Conservation (phyloP, 371 early-diverging fungal genomes). For the Mucor ambiguus region DNA sequence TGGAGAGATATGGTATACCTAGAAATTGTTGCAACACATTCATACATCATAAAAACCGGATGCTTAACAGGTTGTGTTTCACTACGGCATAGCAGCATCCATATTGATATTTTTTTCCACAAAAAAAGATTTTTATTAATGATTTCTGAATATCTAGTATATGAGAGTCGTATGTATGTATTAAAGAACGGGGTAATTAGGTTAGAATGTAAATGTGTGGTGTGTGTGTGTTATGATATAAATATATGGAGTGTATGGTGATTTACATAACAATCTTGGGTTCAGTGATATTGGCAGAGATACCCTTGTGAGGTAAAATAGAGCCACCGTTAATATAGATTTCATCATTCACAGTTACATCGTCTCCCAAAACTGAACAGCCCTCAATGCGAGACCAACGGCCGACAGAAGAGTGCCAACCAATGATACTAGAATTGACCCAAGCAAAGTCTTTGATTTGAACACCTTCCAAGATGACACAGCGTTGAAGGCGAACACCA, state of each 20-base stretch:
- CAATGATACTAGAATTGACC: slow-evolving; percentile 92
- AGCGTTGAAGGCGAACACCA: slow-evolving; percentile 91
- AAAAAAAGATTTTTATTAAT: neutral
- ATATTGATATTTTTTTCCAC: too few relatives aligned
- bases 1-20: too few relatives aligned
- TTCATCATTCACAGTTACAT: slow-evolving; percentile 91
- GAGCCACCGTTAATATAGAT: slow-evolving; percentile 93
- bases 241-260: too few relatives aligned
- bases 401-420: slow-evolving; percentile 96
- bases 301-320: slow-evolving; percentile 93
- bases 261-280: slow-evolving; percentile 94
- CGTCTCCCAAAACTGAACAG: slow-evolving; percentile 92
- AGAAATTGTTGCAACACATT: too few relatives aligned
- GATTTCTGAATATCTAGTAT: too few relatives aligned
- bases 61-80: too few relatives aligned
- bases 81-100: too few relatives aligned
- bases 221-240: neutral
- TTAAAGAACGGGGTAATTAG: neutral
- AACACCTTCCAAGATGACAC: slow-evolving; percentile 89
- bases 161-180: too few relatives aligned
- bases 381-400: slow-evolving; percentile 94
- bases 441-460: slow-evolving; percentile 89
- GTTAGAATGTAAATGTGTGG: neutral
- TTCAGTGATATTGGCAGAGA: slow-evolving; percentile 85
- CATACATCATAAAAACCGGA: too few relatives aligned